Evolutionary conservation across 2,329 filamentous ascomycete species (phyloP).

Genomic region (Bipolaris sorokiniana): DNA sequence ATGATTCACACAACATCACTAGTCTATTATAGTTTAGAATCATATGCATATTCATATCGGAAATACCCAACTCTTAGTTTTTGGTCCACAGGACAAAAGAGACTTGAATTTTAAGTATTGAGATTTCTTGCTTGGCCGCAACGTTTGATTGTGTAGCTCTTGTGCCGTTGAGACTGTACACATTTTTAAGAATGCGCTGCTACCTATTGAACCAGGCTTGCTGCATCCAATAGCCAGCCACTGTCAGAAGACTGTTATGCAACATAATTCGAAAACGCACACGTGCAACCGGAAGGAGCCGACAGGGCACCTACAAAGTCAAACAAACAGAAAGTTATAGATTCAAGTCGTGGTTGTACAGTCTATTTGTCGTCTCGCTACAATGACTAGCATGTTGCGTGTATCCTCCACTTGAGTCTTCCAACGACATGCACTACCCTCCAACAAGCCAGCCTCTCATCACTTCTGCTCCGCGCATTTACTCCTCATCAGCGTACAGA

Average conservation of each 20-base stretch:
- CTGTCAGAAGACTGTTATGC: neutral
- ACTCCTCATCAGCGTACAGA: conserved; percentile 54
- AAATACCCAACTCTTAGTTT: no score
- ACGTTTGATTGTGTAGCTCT: neutral
- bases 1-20: no score
- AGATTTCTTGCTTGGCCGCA: neutral
- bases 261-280: neutral
- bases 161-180: neutral
- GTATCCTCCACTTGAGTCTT: conserved; percentile 8
- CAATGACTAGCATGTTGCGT: conserved; percentile 19
- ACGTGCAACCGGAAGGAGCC: neutral
- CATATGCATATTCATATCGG: no score
- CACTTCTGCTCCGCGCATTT: neutral
- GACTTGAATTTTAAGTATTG: no score
- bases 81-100: no score
- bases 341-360: conserved; percentile 28
- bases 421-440: conserved; percentile 1
- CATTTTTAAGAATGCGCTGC: neutral
- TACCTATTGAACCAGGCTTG: neutral
- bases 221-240: no score
- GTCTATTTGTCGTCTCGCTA: conserved; percentile 29
- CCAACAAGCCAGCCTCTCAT: conserved; percentile 12
- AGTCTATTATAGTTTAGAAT: no score
- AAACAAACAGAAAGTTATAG: neutral
- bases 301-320: neutral